Conservation (phyloP, 495 filamentous ascomycete genomes). For the Hypoxylon lienhwacheense region DNA sequence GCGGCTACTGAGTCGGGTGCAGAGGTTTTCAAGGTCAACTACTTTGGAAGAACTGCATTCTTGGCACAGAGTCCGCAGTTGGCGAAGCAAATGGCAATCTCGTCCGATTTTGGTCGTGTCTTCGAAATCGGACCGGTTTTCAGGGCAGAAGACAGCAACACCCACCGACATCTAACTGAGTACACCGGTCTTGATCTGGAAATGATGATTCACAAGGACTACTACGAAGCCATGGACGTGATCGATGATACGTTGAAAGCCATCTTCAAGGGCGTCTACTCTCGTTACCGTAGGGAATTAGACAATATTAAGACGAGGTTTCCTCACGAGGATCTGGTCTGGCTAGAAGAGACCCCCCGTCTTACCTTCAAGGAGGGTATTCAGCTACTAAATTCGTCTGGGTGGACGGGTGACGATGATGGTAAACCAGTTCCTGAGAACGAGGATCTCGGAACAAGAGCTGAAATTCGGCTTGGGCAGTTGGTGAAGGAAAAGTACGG, state of each 20-base stretch:
- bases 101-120: constrained; percentile 85
- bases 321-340: constrained; percentile 63
- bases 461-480: constrained; percentile 83
- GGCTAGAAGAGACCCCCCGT: constrained; percentile 79
- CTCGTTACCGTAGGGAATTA: constrained; percentile 67
- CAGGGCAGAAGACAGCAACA: constrained; percentile 95
- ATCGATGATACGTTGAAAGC: constrained; percentile 84
- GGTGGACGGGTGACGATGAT: constrained; percentile 76
- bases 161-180: constrained; percentile 93
- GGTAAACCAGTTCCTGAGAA: constrained; percentile 66
- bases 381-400: constrained; percentile 76
- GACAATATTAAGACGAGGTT: constrained; percentile 64
- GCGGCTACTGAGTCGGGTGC: constrained; percentile 91
- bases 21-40: constrained; percentile 90
- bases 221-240: constrained; percentile 83
- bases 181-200: constrained; percentile 95
- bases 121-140: constrained; percentile 96
- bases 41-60: constrained; percentile 87
- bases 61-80: constrained; percentile 92
- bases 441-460: constrained; percentile 80
- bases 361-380: constrained; percentile 81
- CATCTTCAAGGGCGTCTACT: constrained; percentile 79
- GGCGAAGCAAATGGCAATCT: constrained; percentile 93
- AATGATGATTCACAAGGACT: constrained; percentile 86
- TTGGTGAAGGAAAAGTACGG: constrained; percentile 82